Base-by-base conservation (phyloP, 345 rosid genomes). In the Turritis glabra region DNA sequence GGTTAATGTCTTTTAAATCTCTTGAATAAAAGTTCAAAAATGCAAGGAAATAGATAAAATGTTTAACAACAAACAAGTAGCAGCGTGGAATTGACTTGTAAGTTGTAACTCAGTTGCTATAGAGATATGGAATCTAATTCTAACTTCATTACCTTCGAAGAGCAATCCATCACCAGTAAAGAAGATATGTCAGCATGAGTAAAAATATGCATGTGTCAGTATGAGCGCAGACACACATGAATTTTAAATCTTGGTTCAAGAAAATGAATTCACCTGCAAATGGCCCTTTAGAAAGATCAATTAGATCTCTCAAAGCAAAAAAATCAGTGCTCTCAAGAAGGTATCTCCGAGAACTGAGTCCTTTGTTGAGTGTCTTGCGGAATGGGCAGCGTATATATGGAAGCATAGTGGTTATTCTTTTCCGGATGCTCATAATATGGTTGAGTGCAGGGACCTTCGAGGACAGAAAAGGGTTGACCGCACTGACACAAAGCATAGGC, bases 401-500 rank as follows among this genome's bases (percentile, higher is more conserved):
- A 83, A 92, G 87, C 91, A 95, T 90, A 51, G 72, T 74, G 77
- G 90, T 88, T 58, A 95, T 87, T 79, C 78, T 88, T 81, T 85
- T 92, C 84, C 92, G 81, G 61, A 85, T 69, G 76, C 77, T 77
- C 90, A 81, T 88, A 38, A 92, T 83, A 59, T 90, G 96, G 58
- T 85, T 86, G 68, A 95, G 85, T n/a, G 94, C 90, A 67, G 98
- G 98, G 65, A 95, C 91, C 85, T 82, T 95, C 3, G 98, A 80
- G 77, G 88, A 92, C 57, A 92, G 84, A 74, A 89, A 81, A 65
- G 99, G 98, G 80, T 92, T 95, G 44, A 95, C 97, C 2, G 98
- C 99, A 81, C 98, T 90, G 23, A 90, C 94, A 74, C 96, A 90
- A 52, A 92, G 98, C 98, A 92, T 83, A 60, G 96, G 95, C 96